Evolutionary conservation across 495 filamentous ascomycete genomes (phyloP), one percentile per base, ranked within the genome.

Genomic region (Clavariopsis aquatica): DNA sequence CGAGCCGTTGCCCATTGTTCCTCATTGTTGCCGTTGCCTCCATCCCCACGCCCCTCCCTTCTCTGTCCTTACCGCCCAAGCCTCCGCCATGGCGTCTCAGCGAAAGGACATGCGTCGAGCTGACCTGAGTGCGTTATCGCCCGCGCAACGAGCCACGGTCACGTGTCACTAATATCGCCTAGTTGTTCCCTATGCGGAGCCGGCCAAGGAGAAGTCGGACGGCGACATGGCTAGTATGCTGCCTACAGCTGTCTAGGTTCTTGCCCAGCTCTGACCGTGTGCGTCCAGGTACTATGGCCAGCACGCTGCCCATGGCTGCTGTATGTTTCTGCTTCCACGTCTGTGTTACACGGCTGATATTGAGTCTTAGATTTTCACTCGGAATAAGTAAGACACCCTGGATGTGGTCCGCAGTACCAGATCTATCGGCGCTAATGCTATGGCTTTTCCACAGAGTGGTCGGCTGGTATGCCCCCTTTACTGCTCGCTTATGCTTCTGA

Each of bases 301-400:
- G 85, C 72, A 96, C 91, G 8, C 76, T 96, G 71, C 92, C 92
- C 36, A 96, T 96, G 92, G 91, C 90, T 58, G 92, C 92, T 57
- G 85, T 88, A 79, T 72, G 84, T 80, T 62, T 45, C 61, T 17
- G 17, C 24, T 8, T n/a, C 29, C 51, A 6, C 49, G 36, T 12
- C 23, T 26, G 20, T 9, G 49, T 52, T 22, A 34, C 62, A 43
- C 62, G 23, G 47, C 62, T 70, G 59, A 68, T 47, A 34, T 31
- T 24, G 19, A 57, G 54, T 60, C 57, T 34, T 72, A 88, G 85
- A 93, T 96, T 81, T 95, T 96, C 75, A 93, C 89, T 64, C 82
- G 91, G 51, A 96, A 94, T 77, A 87, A 89, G 82, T 95, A 84
- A 81, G 84, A 54, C 52, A 27, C 43, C 52, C 17, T 41, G 15